phyloP scores from a whole-genome alignment of 495 filamentous ascomycete species.

The Tuber borchii region DNA sequence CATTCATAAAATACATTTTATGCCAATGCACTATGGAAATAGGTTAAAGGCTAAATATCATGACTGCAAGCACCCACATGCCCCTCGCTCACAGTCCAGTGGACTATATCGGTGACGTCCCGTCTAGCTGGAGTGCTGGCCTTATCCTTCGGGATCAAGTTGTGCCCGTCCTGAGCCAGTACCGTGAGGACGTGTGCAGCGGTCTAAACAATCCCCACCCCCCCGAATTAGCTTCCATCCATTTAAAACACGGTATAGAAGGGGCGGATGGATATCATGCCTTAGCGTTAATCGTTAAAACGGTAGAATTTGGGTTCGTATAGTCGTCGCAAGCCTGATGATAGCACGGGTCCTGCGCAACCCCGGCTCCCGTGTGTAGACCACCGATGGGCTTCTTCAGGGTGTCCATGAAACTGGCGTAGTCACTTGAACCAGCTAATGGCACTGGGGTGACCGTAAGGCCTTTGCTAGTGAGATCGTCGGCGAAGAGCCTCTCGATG shows the following conservation, averaged over 20 bases:
- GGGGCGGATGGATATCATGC: slow-evolving; percentile 3
- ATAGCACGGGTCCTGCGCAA: slow-evolving; percentile 46
- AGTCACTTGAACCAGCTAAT: slow-evolving; percentile 46
- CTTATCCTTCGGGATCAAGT: slow-evolving; percentile 44
- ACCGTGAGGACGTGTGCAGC: slow-evolving; percentile 46
- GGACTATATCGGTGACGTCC: slow-evolving; percentile 9
- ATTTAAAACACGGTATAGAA: not conserved
- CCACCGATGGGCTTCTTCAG: slow-evolving; percentile 45
- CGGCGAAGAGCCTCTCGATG: slow-evolving; percentile 43
- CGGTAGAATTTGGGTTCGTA: slow-evolving; percentile 45
- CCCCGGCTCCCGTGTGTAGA: slow-evolving; percentile 46
- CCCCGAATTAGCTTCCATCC: not conserved
- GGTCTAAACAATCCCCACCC: slow-evolving; percentile 28
- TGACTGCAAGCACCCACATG: slow-evolving; percentile 25
- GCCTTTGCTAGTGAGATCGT: slow-evolving; percentile 42
- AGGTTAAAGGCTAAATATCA: slow-evolving; percentile 10
- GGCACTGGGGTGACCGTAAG: slow-evolving; percentile 41
- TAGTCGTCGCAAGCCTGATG: slow-evolving; percentile 47
- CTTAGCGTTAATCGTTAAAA: slow-evolving; percentile 45
- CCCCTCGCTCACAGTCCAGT: slow-evolving; percentile 23
- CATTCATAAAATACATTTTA: not conserved
- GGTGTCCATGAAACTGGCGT: slow-evolving; percentile 45
- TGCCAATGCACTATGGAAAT: not conserved
- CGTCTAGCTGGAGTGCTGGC: not conserved
- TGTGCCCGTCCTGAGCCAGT: slow-evolving; percentile 43